A percentile compares a stretch with the other conserved stretches of the same genome.
phyloP scores from a whole-genome alignment of 2,329 filamentous ascomycete species.

The Macrophomina tecta region DNA sequence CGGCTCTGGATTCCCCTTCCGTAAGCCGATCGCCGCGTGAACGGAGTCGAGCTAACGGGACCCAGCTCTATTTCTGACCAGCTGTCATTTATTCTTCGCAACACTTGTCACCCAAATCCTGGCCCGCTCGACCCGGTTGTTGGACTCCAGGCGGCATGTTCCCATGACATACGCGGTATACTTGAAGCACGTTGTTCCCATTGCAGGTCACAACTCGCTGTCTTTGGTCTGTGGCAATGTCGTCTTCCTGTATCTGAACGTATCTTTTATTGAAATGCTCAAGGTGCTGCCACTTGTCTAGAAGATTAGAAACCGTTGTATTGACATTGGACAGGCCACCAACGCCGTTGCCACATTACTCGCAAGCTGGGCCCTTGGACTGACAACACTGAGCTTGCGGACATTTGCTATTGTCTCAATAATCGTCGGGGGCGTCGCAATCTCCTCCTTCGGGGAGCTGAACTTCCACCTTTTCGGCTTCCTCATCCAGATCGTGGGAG shows the following conservation, averaged over 20 bases:
- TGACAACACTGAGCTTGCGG: slow-evolving; percentile 81
- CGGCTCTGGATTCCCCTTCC: slow-evolving; percentile 67
- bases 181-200: slow-evolving; percentile 35
- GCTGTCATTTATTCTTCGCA: slow-evolving; percentile 37
- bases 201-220: slow-evolving; percentile 34
- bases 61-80: slow-evolving; percentile 33
- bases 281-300: slow-evolving; percentile 25
- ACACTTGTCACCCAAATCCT: slow-evolving; percentile 35
- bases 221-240: slow-evolving; percentile 36
- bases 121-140: slow-evolving; percentile 32
- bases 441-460: slow-evolving; percentile 94
- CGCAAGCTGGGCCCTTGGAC: slow-evolving; percentile 84
- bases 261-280: slow-evolving; percentile 39
- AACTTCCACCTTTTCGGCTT: slow-evolving; percentile 84
- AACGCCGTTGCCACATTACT: slow-evolving; percentile 92
- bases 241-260: slow-evolving; percentile 35
- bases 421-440: slow-evolving; percentile 92
- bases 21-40: slow-evolving; percentile 52
- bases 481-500: slow-evolving; percentile 77
- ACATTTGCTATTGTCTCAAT: slow-evolving; percentile 89
- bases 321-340: slow-evolving; percentile 68
- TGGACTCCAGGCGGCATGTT: slow-evolving; percentile 33
- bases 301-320: too few species aligned
- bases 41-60: neutral
- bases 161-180: slow-evolving; percentile 35